Conservation (phyloP, 257 asterid species). For the Solanum virginianum region DNA sequence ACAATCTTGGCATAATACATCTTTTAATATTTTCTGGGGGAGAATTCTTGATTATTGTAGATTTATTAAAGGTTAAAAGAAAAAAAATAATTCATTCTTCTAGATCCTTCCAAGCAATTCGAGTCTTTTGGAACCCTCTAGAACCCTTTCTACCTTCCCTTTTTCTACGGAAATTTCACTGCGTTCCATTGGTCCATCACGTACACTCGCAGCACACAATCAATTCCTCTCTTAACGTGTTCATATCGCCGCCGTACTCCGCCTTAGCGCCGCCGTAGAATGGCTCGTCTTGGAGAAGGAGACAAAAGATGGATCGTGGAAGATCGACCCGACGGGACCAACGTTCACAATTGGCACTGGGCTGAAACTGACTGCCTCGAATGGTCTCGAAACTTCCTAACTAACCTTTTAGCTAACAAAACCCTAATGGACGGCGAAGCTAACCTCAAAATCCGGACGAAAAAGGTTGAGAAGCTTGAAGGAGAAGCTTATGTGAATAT, state of each 20-base stretch:
- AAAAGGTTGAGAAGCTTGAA: constrained; percentile 43
- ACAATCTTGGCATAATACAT: background rate
- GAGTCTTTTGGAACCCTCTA: background rate
- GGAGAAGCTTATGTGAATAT: constrained; percentile 92
- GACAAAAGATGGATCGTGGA: constrained; percentile 97
- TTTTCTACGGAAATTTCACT: background rate
- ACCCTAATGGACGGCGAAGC: constrained; percentile 62
- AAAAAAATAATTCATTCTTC: background rate
- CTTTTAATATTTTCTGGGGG: background rate
- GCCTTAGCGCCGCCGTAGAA: background rate
- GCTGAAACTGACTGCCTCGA: constrained; percentile 79
- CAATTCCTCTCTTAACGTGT: background rate
- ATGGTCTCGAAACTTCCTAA: constrained; percentile 64
- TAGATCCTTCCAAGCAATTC: background rate
- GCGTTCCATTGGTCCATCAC: background rate
- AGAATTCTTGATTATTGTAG: background rate
- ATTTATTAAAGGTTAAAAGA: background rate
- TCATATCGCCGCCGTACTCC: background rate
- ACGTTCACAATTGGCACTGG: constrained; percentile 99
- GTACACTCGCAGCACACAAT: background rate
- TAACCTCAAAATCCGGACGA: constrained; percentile 31
- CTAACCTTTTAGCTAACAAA: constrained; percentile 40
- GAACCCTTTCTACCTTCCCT: background rate
- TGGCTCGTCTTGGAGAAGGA: constrained; percentile 90
- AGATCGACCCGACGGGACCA: constrained; percentile 90